Conservation (phyloP, 2,329 filamentous ascomycete species). For the Fonsecaea nubica region DNA sequence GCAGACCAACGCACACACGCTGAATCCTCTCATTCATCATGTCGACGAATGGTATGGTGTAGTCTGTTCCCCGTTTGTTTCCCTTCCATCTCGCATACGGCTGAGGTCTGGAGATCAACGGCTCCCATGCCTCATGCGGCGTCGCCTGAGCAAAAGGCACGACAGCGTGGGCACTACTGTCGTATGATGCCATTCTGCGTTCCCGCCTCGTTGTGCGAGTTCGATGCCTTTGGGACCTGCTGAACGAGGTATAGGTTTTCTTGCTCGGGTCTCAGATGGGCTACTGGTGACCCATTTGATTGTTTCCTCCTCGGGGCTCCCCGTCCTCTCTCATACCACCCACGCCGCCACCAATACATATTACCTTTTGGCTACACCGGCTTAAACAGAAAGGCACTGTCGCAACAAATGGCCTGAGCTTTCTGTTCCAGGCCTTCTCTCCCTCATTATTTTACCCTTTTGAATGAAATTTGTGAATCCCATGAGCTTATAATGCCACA, state of each 20-base stretch:
- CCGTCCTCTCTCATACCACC: constrained; percentile 20
- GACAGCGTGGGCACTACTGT: constrained; percentile 16
- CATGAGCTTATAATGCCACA: constrained; percentile 4
- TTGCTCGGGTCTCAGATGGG: constrained; percentile 2
- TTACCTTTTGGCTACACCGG: constrained; percentile 5
- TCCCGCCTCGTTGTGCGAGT: constrained; percentile 9
- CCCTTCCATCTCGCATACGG: constrained; percentile 6
- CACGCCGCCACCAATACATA: constrained; percentile 7
- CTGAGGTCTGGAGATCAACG: constrained; percentile 15
- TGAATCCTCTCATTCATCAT: not conserved
- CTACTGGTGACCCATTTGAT: constrained; percentile 6
- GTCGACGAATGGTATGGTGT: constrained; percentile 12
- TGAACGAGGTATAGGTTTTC: constrained; percentile 8
- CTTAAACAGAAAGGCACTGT: constrained; percentile 7
- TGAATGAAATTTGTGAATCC: constrained; percentile 10
- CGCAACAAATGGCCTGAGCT: constrained; percentile 2
- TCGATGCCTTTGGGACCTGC: constrained; percentile 8
- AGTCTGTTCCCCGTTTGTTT: constrained; percentile 10
- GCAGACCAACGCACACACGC: constrained; percentile 1
- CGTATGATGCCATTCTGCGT: constrained; percentile 23
- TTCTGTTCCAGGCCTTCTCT: not conserved
- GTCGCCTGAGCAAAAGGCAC: constrained; percentile 6
- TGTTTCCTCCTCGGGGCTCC: constrained; percentile 11
- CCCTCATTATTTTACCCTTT: constrained; percentile 20
- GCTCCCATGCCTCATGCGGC: constrained; percentile 8